phyloP scores from a whole-genome alignment of 495 filamentous ascomycete genomes.

The Daldinia bambusicola region DNA sequence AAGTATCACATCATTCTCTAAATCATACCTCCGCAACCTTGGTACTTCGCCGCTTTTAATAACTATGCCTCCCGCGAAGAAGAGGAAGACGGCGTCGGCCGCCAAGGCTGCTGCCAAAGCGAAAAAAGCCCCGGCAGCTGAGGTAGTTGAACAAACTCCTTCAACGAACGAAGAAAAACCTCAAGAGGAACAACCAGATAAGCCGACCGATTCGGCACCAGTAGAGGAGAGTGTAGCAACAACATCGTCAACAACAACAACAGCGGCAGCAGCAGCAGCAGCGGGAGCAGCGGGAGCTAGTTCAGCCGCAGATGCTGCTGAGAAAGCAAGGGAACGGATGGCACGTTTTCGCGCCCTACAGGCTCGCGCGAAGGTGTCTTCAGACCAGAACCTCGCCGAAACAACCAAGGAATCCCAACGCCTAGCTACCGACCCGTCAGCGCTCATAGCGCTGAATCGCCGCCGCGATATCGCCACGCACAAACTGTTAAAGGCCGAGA shows the following conservation, averaged over 20 bases:
- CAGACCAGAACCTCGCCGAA: constrained; percentile 82
- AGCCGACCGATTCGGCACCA: constrained; percentile 23
- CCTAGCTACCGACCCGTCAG: constrained; percentile 75
- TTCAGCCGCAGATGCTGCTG: constrained; percentile 50
- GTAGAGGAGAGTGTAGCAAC: constrained; percentile 18
- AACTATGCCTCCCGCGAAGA: constrained; percentile 61
- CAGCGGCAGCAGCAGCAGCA: constrained; percentile 7
- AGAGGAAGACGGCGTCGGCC: constrained; percentile 55
- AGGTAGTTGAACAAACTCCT: constrained; percentile 22
- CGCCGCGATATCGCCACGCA: constrained; percentile 87
- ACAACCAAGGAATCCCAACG: constrained; percentile 85
- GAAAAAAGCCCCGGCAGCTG: constrained; percentile 24
- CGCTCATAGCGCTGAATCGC: constrained; percentile 76
- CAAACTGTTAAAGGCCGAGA: constrained; percentile 92
- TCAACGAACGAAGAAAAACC: constrained; percentile 25
- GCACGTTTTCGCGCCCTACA: constrained; percentile 86
- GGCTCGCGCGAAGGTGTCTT: constrained; percentile 81
- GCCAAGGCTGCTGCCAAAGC: constrained; percentile 28
- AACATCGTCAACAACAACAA: constrained; percentile 17
- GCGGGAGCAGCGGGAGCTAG: constrained; percentile 23
- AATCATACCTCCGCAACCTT: background rate
- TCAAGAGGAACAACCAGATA: constrained; percentile 28
- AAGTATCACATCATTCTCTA: background rate
- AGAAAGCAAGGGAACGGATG: constrained; percentile 66
- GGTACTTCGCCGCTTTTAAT: background rate